These are phyloP conservation scores for Carex kokanica DNA, from an alignment of 176 grass and related monocot genomes.

Conservation along the genomic window DNA sequence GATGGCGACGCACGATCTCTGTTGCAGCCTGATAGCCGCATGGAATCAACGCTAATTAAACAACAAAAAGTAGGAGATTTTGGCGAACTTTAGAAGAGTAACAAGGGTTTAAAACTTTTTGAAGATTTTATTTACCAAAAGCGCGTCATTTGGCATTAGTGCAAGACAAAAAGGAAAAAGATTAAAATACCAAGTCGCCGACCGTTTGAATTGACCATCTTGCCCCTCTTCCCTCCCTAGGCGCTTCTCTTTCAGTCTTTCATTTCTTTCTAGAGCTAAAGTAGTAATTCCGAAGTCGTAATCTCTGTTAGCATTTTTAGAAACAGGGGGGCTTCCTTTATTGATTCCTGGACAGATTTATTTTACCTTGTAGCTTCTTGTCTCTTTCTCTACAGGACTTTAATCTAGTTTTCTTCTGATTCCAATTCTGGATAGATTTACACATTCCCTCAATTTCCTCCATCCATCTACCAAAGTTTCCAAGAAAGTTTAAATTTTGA, in stretches of 20 bases:
- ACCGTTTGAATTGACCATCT: constrained; percentile 20
- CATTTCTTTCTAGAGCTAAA: neutral
- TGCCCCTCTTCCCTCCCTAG: neutral
- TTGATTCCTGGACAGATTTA: neutral
- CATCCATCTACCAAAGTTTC: neutral
- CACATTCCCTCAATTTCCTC: neutral
- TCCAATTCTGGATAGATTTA: neutral
- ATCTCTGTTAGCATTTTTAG: constrained; percentile 3
- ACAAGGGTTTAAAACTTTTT: neutral
- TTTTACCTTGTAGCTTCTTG: neutral
- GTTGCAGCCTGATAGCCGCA: neutral
- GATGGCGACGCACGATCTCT: neutral
- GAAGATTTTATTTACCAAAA: constrained; percentile 14
- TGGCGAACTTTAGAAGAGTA: constrained; percentile 34
- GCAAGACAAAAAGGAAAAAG: neutral
- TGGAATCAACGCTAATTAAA: neutral
- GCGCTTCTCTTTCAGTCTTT: constrained; percentile 7
- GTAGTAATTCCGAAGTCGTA: constrained; percentile 3
- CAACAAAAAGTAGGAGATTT: constrained; percentile 17
- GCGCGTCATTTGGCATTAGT: neutral
- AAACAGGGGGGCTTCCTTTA: neutral
- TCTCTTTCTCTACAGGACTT: neutral
- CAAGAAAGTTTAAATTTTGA: neutral
- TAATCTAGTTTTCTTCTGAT: constrained; percentile 4
- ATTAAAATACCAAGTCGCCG: constrained; percentile 10